Evolutionary conservation across 805 yeast genomes (phyloP), one percentile per base, ranked within the genome.

Genomic region (Cyberlindnera maclurae): DNA sequence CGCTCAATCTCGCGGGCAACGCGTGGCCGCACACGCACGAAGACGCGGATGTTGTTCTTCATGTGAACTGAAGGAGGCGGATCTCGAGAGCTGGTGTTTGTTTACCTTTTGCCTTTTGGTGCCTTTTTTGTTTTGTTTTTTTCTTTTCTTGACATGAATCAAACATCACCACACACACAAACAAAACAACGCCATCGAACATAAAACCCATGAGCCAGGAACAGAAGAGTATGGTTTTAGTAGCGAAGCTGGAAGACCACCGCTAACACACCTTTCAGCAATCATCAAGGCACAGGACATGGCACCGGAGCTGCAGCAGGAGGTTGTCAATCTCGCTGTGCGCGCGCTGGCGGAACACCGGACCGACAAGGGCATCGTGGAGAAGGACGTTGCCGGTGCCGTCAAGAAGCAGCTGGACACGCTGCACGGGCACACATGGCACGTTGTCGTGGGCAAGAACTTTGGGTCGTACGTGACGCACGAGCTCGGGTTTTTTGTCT

Each of bases 401-500:
- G 59, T 82, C 43, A 84, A 83, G 63, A 79, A 79, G 49, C 67
- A 68, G 36, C 58, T 82, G 58, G 93, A 83, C 55, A 68, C 70
- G 34, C 58, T 67, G 33, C 73, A 68, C 42, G 90, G 89, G 0
- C 71, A 77, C 22, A 75, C 85, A 29, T 84, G 93, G 94, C 90
- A 84, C 56, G 85, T 81, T 3, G 71, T 84, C 36, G 88, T 82
- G 38, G 94, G 93, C 10, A 79, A 75, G 57, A 79, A 78, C 50
- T 84, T 83, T 59, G 90, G 93, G 4, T 73, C 82, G 35, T 82
- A 79, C 55, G 87, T 84, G 15, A 79, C 89, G 11, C 93, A 84
- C 54, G 85, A 82, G 58, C 76, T 76, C 47, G 89, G 88, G 1
- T 69, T 67, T 50, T 84, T 84, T 52, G 65, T 77, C 11, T 83